A percentile compares a stretch with the other conserved stretches of the same genome.
Conservation (phyloP, 202 grass and related monocot species). For the Elaeis oleifera region DNA sequence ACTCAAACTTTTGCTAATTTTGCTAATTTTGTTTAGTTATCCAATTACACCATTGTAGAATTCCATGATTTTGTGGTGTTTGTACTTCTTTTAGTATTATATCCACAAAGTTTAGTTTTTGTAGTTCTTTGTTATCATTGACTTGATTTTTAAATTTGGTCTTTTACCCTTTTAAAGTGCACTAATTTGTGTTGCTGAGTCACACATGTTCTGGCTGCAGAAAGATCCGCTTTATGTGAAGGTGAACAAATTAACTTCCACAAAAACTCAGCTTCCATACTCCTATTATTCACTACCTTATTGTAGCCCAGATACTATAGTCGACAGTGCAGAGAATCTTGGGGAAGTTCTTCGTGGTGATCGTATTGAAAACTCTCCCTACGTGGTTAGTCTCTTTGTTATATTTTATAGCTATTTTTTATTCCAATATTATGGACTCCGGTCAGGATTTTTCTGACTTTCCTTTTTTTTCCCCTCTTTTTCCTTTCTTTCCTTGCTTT, state of each 20-base stretch:
- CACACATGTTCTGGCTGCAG: slow-evolving; percentile 30
- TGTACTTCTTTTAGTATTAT: too few relatives aligned
- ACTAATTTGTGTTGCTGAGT: background rate
- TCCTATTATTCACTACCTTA: slow-evolving; percentile 88
- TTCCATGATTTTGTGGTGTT: too few relatives aligned
- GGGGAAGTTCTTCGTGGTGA: slow-evolving; percentile 86
- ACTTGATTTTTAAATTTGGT: too few relatives aligned
- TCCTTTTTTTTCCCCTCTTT: background rate
- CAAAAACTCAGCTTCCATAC: slow-evolving; percentile 83
- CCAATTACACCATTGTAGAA: too few relatives aligned
- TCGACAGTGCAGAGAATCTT: slow-evolving; percentile 89
- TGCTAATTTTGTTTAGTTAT: too few relatives aligned
- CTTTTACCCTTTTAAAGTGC: too few relatives aligned
- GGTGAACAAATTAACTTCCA: slow-evolving; percentile 85
- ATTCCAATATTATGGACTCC: background rate
- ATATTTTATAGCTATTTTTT: background rate
- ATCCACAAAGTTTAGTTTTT: too few relatives aligned
- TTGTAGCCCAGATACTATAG: slow-evolving; percentile 46
- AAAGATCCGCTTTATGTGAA: slow-evolving; percentile 66
- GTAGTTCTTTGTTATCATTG: too few relatives aligned
- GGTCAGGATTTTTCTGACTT: background rate
- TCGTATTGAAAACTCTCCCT: slow-evolving; percentile 74
- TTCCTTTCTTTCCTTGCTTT: slow-evolving; percentile 15
- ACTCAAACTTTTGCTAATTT: too few relatives aligned
- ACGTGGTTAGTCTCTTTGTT: slow-evolving; percentile 41